Base-by-base conservation (phyloP, 257 asterid species). In the Solanum ossicruentum region DNA sequence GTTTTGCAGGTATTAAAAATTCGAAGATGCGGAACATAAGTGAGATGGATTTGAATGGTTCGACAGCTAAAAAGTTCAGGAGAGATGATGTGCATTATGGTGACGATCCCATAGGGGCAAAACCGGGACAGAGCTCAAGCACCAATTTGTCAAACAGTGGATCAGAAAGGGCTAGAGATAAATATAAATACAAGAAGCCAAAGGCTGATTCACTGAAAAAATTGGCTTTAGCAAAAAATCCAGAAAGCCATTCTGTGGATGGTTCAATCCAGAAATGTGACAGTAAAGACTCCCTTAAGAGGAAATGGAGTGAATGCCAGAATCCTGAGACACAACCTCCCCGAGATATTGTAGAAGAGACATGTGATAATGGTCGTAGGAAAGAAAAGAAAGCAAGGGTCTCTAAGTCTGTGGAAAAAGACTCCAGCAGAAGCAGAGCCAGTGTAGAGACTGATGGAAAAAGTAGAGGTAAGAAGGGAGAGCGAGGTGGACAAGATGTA, bases 321-420 rank as follows among this genome's bases (percentile, higher is more conserved):
- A 84, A 84, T 78, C 81, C 90, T 83, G 88, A 84, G 88, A 83
- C 87, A 83, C 92, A 69, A 71, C 91, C 88, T 63, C 87, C 88
- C 87, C 86, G 86, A 84, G 91, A 84, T 80, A 84, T 85, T 85
- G 54, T 84, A 63, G 93, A 90, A 81, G 94, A 88, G 67, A 83
- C 88, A 83, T 58, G 60, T 86, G 94, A 91, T 87, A 91, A 85
- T 86, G 96, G 86, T 75, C 86, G 72, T 45, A 90, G 89, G 88
- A 93, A 91, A 86, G 98, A 91, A 84, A 97, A 95, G 95, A 93
- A 92, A 92, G 91, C 94, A 60, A 89, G 93, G 89, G 86, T 89
- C 80, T 92, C 97, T 20, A 92, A 89, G 85, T 90, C 97, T 12
- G 97, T 88, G 86, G 94, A 86, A 47, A 96, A 93, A 85, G 91